Evolutionary conservation across 148 eudicot genomes (phyloP).

Genomic region (Persicaria tinctoria): DNA sequence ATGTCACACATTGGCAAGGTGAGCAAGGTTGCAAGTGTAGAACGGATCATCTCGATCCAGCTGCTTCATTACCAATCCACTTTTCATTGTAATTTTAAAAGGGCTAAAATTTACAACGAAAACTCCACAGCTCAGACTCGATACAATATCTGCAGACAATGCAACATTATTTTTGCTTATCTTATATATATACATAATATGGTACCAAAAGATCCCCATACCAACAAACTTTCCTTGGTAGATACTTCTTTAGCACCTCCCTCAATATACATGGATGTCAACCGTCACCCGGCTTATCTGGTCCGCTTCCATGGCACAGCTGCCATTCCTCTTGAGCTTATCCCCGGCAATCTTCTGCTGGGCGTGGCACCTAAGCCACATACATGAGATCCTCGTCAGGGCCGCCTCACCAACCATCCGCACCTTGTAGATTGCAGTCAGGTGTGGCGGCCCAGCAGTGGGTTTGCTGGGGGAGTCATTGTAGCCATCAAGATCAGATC

Average conservation of each 20-base stretch:
- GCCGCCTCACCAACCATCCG: slow-evolving; percentile 43
- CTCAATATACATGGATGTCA: slow-evolving; percentile 24
- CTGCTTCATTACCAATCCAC: neutral
- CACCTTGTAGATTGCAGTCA: slow-evolving; percentile 26
- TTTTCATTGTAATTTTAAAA: no score
- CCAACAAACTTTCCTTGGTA: neutral
- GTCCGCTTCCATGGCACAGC: slow-evolving; percentile 9
- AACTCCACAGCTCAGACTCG: neutral
- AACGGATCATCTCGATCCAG: no score
- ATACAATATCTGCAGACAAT: neutral
- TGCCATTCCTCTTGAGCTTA: slow-evolving; percentile 2
- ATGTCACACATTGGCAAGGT: no score
- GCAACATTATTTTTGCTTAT: neutral
- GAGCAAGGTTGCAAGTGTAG: no score
- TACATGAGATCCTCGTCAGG: slow-evolving; percentile 36
- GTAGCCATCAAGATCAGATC: slow-evolving; percentile 53
- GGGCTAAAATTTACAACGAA: neutral
- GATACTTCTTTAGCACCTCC: neutral
- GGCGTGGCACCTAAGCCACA: slow-evolving; percentile 36
- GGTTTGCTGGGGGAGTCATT: slow-evolving; percentile 19
- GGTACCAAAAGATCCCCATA: neutral
- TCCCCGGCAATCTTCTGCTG: slow-evolving; percentile 14
- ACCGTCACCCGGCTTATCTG: slow-evolving; percentile 21
- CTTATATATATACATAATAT: neutral
- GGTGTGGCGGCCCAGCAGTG: slow-evolving; percentile 16